Conservation (phyloP, 2,329 filamentous ascomycete species). For the Sporothrix curviconia region DNA sequence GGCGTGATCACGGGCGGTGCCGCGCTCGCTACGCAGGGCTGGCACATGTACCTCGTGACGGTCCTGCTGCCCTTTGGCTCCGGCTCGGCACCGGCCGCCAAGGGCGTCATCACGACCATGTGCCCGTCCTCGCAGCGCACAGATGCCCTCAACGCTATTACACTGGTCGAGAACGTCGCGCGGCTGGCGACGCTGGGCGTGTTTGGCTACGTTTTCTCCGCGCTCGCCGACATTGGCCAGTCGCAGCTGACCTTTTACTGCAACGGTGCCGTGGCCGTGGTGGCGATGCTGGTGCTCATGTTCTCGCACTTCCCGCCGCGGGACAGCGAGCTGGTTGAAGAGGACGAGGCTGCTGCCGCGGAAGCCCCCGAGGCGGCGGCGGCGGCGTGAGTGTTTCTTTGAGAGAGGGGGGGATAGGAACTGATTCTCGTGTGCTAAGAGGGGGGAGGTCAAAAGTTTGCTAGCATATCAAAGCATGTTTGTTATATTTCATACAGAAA, state of each 20-base stretch:
- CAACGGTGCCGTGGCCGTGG: constrained; percentile 54
- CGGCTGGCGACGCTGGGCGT: constrained; percentile 56
- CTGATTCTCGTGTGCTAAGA: too few relatives aligned
- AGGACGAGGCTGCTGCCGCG: constrained; percentile 1
- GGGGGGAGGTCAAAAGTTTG: too few relatives aligned
- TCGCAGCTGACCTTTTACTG: constrained; percentile 59
- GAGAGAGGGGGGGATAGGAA: too few relatives aligned
- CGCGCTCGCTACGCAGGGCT: constrained; percentile 54
- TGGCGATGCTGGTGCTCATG: constrained; percentile 35
- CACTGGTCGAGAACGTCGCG: constrained; percentile 63
- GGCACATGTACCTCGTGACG: constrained; percentile 64
- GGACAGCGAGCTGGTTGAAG: constrained; percentile 30
- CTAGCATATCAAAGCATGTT: too few relatives aligned
- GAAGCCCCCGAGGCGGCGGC: background rate
- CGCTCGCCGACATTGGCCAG: constrained; percentile 52
- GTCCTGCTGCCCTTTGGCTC: constrained; percentile 61
- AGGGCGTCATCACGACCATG: constrained; percentile 69
- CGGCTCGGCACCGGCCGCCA: constrained; percentile 62
- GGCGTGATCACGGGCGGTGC: constrained; percentile 57
- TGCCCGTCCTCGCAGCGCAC: constrained; percentile 53
- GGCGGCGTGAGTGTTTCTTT: too few relatives aligned
- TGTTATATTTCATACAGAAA: too few relatives aligned
- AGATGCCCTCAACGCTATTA: constrained; percentile 63
- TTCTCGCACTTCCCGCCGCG: constrained; percentile 38
- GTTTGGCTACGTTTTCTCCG: constrained; percentile 62